Base-by-base conservation (phyloP, 2,329 filamentous ascomycete genomes). In the Aspergillus pseudoterreus region DNA sequence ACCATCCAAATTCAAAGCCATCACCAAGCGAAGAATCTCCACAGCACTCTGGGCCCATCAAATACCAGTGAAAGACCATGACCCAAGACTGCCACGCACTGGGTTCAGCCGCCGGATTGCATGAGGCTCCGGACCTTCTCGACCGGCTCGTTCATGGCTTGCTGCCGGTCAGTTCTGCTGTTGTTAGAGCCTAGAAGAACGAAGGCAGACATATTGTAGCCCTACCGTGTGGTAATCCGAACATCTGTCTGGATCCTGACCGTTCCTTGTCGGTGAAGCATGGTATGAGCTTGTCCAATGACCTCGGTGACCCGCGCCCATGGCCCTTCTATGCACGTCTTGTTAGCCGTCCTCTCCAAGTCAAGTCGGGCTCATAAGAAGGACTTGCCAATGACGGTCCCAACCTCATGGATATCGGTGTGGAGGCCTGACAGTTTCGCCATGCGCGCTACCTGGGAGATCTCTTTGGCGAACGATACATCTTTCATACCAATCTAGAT, bases 321-420 rank as follows among this genome's bases (percentile, higher is more conserved):
- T 35, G 83, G 80, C 5, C 92, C 92, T 75, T 96, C 92, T 94
- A 21, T 6, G 33, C 10, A 21, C 12, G 33, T n/a, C 38, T 15
- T 5, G 27, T 21, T 42, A 9, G n/a, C 12, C 43, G 14, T 22
- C 22, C 5, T 22, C 22, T 22, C 22, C 2, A 42, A 11, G 15
- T 12, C 19, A 21, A 30, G 14, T n/a, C 6, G 4, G 8, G 14
- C 14, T 33, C 32, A 19, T 19, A 44, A 46, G 4, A 11, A 12
- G 8, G 43, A 33, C 82, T 51, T 74, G 91, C 88, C 89, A 53
- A 96, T 80, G 0, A 90, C 95, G 0, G 91, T 96, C 10, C 92
- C 92, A 4, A 90, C 90, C 27, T 87, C 88, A 73, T 96, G 90
- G 88, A 96, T 92, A 36, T 81, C 84, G 65, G 88, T 90, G 57